Evolutionary conservation across 306 rosid species (phyloP), one percentile per base, ranked within the genome.

Genomic region (Rosa persica): DNA sequence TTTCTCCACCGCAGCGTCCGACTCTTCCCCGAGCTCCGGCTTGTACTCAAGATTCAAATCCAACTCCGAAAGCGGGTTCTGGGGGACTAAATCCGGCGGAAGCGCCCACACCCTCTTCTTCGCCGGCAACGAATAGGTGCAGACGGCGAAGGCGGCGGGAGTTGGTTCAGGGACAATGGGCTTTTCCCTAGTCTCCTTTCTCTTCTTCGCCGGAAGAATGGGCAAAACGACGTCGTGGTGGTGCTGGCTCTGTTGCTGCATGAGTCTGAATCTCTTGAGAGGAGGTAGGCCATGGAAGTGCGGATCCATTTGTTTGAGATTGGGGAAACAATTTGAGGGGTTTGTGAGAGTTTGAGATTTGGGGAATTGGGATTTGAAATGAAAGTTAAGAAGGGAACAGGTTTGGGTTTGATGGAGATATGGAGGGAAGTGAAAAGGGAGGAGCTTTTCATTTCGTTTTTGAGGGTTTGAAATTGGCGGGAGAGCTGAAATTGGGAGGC

Each of bases 61-160:
- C 43, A 94, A 74, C 10, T 72, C 40, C 0, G 75, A 68, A 74
- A 54, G 36, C 34, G 12, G 76, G 8, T 81, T 8, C 65, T 71
- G 65, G 8, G 78, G 40, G 34, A 62, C 4, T 5, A 73, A 55
- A 79, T 82, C 80, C 1, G 91, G 88, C 4, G 70, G 90, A 70
- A 86, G 64, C 0, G 96, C 93, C 85, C 89, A 86, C 0, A 95
- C 91, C 62, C 98, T 69, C 80, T 95, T 95, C 80, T 92, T 95
- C 7, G 98, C 87, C 6, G 98, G 97, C 71, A 92, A 72, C 19
- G 81, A 86, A 67, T 72, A 85, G 4, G 86, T 11, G 57, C 83
- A 47, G 52, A 84, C 48, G 3, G 70, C 48, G 17, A 73, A 12
- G 17, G 76, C 10, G 58, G 76, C 2, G 43, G 70, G 8, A 17